These are phyloP conservation scores for Vitis rupestris DNA, from an alignment of 164 flowering plant species.

Conservation along the genomic window DNA sequence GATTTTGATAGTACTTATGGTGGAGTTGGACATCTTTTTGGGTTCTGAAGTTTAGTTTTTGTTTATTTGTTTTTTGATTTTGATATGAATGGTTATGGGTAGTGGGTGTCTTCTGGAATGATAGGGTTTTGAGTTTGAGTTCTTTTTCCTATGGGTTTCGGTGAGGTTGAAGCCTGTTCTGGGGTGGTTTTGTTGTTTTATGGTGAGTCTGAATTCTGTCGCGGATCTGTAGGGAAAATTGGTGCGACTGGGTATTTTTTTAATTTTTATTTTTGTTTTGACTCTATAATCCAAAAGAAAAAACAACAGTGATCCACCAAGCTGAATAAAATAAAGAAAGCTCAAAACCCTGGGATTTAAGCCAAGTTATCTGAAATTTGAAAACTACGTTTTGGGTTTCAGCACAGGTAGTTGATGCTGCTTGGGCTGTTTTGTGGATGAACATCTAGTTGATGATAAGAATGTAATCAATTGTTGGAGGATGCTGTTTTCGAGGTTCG, in stretches of 20 bases:
- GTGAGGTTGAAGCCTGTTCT: neutral
- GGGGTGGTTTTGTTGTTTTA: neutral
- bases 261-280: neutral
- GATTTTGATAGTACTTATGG: neutral
- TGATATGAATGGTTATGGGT: neutral
- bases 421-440: neutral
- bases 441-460: neutral
- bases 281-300: no score
- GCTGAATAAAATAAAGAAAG: neutral
- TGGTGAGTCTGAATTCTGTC: neutral
- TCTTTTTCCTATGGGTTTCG: neutral
- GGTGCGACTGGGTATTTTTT: neutral
- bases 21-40: neutral
- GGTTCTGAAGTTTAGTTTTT: neutral
- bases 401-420: slow-evolving; percentile 4
- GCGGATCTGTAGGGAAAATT: neutral
- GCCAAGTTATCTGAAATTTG: slow-evolving; percentile 5
- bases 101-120: neutral
- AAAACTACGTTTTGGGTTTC: neutral
- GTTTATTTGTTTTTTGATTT: neutral
- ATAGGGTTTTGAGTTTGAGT: neutral
- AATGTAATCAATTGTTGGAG: neutral
- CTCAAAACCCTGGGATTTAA: neutral
- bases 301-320: no score
- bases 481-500: neutral